Evolutionary conservation across 2,329 filamentous ascomycete species (phyloP), one percentile per base, ranked within the genome.

Genomic region (Pyricularia sp.): DNA sequence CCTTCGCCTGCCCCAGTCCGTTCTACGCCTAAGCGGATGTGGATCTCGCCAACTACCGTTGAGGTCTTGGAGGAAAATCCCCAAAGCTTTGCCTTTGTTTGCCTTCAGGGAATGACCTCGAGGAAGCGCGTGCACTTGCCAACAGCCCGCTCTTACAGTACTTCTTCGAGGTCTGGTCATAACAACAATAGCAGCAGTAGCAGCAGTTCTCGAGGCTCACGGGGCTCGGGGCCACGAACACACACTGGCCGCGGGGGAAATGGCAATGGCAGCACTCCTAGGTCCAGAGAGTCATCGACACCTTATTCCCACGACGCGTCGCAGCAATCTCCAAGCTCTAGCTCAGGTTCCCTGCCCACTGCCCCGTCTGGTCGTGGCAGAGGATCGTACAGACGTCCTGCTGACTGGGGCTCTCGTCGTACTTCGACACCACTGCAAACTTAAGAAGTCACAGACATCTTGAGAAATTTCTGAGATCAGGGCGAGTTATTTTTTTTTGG

Each of bases 1-100:
- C 82, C 85, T 16, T 84, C 82, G 7, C 72, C 78, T 13, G 77
- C 81, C 55, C 81, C 81, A 6, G 59, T 35, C 40, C 57, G 33
- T 33, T n/a, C 22, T 16, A 44, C 35, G n/a, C 63, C 63, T 26
- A 64, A 40, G 63, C 16, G 28, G 3, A 24, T 64, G 22, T 40
- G 44, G 28, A 28, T 64, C 7, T 31, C 31, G 53, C 53, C 63
- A 22, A 64, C 63, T 13, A 64, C 55, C 8, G 24, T 49, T 35
- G 63, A 64, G 16, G 31, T 40, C n/a, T 5, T 22, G 13, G 63
- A 64, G 16, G 63, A 64, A n/a, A 31, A 24, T 24, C 63, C 26
- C n/a, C 63, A 57, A 31, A 59, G 24, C 30, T 44, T 59, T 26
- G 63, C 55, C 1, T 60, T 44, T 22, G 55, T 64, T 30, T 44